phyloP scores from a whole-genome alignment of 345 rosid genomes.

The Euphorbia tirucalli region DNA sequence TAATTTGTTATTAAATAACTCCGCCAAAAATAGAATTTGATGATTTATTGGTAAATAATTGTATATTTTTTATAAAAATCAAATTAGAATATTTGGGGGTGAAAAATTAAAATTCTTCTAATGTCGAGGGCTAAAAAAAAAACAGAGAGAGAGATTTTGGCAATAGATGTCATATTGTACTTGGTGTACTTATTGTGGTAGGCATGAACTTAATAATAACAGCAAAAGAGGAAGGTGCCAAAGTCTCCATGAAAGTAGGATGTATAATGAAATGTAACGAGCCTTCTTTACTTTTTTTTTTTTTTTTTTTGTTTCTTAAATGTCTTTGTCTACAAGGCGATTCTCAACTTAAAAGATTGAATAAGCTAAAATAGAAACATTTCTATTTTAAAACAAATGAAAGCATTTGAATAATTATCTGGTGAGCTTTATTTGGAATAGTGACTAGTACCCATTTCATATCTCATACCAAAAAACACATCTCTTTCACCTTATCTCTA shows the following conservation, averaged over 20 bases:
- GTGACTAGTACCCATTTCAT: slow-evolving; percentile 22
- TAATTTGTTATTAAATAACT: too few relatives aligned
- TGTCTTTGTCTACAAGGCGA: slow-evolving; percentile 18
- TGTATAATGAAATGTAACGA: background rate
- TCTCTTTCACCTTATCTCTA: background rate
- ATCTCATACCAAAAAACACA: slow-evolving; percentile 12
- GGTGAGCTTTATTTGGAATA: background rate
- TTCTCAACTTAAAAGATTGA: background rate
- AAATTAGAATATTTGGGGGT: too few relatives aligned
- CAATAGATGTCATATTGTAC: slow-evolving; percentile 15
- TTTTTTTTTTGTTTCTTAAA: too few relatives aligned
- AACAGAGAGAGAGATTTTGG: too few relatives aligned
- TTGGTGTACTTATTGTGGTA: slow-evolving; percentile 14
- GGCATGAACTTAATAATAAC: too few relatives aligned
- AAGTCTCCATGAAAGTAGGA: slow-evolving; percentile 24
- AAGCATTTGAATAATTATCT: too few relatives aligned
- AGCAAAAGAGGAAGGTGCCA: slow-evolving; percentile 12
- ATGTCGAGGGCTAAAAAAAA: too few relatives aligned
- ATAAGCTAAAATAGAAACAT: background rate
- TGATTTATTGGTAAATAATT: too few relatives aligned
- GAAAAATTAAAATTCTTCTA: too few relatives aligned
- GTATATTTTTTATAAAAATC: too few relatives aligned
- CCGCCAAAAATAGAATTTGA: too few relatives aligned
- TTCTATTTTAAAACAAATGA: background rate
- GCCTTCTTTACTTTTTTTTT: background rate